Evolutionary conservation across 352 stramenopile species (phyloP), one percentile per base, ranked within the genome.

Genomic region (Hyaloperonospora arabidopsidis): DNA sequence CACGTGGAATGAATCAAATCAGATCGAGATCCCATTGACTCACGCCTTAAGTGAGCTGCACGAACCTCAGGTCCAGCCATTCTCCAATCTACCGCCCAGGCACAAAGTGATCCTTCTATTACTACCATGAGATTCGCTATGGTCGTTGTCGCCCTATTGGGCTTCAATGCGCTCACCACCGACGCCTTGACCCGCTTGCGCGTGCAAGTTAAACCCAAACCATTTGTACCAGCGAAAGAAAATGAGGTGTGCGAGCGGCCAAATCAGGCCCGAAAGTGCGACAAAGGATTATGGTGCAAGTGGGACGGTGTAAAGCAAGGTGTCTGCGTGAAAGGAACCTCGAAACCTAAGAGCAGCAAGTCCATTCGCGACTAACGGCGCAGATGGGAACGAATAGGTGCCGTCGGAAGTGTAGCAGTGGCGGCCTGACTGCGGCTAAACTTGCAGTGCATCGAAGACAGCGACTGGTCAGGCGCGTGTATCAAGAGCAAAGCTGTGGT

Each of bases 201-300:
- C 19, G 59, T 72, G 44, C 54, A 68, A n/a, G n/a, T n/a, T n/a
- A n/a, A n/a, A n/a, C n/a, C n/a, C n/a, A n/a, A n/a, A n/a, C n/a
- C 34, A 65, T 71, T 18, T 23, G 54, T 46, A 62, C 13, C 29
- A n/a, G 45, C 68, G 44, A 51, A 54, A 45, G 54, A 47, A 29
- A 51, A 60, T 51, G 32, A 65, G 41, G 60, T 69, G 49, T 72
- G 65, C 50, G 41, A 62, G 52, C 69, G 65, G 65, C 49, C 61
- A 29, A 39, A 69, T 52, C 65, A 59, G 39, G 61, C 60, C 22
- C 45, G 61, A 19, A 59, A 52, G n/a, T 72, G 65, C 29, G 54
- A 72, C 12, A 55, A 40, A 3, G 56, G 52, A 11, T 47, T 72
- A 45, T 59, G 59, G 43, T 71, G 63, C 54, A 46, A 68, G 39